These are phyloP conservation scores for Ceratocystis colombiana DNA, from an alignment of 2,329 filamentous ascomycete species.

Conservation along the genomic window DNA sequence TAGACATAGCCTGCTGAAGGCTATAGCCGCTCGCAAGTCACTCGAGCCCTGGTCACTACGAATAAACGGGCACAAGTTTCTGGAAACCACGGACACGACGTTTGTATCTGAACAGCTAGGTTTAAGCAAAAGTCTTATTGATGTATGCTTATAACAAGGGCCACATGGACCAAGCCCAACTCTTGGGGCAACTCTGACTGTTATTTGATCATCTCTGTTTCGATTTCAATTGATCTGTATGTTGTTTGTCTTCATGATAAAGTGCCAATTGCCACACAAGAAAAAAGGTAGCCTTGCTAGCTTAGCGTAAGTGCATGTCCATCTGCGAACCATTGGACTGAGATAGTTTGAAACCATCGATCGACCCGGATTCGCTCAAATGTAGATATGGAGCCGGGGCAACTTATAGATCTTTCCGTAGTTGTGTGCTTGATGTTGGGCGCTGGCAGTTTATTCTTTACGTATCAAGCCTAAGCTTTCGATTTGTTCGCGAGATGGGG, in stretches of 20 bases:
- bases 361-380: not conserved
- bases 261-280: conserved; percentile 10
- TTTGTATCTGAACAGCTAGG: not conserved
- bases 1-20: too few relatives aligned
- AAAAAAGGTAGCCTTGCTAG: not conserved
- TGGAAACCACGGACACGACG: not conserved
- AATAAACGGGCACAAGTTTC: not conserved
- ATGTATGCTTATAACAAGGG: conserved; percentile 24
- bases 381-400: not conserved
- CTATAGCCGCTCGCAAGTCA: too few relatives aligned
- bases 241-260: conserved; percentile 15
- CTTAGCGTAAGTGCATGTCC: not conserved
- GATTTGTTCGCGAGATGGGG: conserved; percentile 81
- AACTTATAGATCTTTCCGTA: not conserved
- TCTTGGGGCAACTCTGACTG: conserved; percentile 27
- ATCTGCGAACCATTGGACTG: not conserved
- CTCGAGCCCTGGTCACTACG: too few relatives aligned
- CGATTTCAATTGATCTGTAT: conserved; percentile 12
- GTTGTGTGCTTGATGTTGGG: not conserved
- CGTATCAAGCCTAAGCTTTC: conserved; percentile 73
- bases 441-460: conserved; percentile 62
- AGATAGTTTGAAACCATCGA: not conserved
- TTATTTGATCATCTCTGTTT: conserved; percentile 26
- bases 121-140: conserved; percentile 20
- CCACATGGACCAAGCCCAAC: conserved; percentile 19